Base-by-base conservation (phyloP, 2,329 filamentous ascomycete genomes). In the Dothistroma pini region DNA sequence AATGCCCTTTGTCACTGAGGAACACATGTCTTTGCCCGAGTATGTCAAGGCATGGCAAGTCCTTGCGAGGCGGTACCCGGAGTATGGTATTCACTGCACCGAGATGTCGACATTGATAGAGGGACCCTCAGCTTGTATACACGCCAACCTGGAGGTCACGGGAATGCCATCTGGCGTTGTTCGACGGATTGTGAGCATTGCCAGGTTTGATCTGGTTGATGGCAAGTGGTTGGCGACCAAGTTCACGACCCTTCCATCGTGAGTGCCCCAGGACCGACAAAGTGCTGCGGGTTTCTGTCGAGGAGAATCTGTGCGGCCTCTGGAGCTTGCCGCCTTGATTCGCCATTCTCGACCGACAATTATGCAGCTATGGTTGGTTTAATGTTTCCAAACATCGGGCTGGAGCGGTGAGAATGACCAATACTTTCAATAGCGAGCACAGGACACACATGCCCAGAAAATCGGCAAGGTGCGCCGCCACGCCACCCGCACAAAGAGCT, bases 211-310 rank as follows among this genome's bases (percentile, higher is more conserved):
- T 50, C 22, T 57, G 9, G 12, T 61, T 22, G 54, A 58, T 19
- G 59, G 59, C 22, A 61, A 44, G 59, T 61, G 59, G 59, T 44
- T 61, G 49, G 59, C 59, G 9, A 61, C 59, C 34, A 61, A 54
- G 59, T 61, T 61, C 44, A 61, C 44, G 54, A 61, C 55, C 32
- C 22, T 55, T 22, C 54, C 50, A 14, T 48, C 41, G 22, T 60
- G 51, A 53, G 14, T 19, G 41, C 16, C n/a, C 2, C n/a, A n/a
- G n/a, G 14, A 5, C 41, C 41, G n/a, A 2, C n/a, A 7, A n/a
- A 44, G 14, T 44, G 25, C 25, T 29, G 25, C 6, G 25, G 25
- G 25, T 29, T 6, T 29, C 6, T 29, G 25, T 29, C 25, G 6
- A 6, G 25, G 25, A 29, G 25, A 29, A 29, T 29, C 25, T 29